Conservation (phyloP, 1,284 basidiomycete genomes). For the Athelia psychrophila region DNA sequence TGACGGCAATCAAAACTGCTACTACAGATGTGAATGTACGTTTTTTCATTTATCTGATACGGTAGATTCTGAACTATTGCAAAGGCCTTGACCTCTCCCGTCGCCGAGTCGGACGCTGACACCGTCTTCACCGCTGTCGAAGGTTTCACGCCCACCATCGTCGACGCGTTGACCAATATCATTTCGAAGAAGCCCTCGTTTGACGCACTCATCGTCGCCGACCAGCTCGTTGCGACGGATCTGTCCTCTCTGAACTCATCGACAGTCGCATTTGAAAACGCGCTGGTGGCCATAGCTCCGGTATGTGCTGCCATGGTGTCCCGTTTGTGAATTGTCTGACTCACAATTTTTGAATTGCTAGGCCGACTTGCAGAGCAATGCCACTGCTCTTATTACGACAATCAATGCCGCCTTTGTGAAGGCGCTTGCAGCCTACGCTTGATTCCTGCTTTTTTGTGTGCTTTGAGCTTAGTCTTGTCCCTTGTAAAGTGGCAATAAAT, state of each 20-base stretch:
- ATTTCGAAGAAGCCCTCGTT: constrained; percentile 5
- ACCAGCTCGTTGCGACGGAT: not conserved
- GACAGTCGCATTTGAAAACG: constrained; percentile 30
- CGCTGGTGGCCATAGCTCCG: too few relatives aligned
- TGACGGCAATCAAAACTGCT: constrained; percentile 8
- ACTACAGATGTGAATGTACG: constrained; percentile 13
- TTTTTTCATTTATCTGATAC: not conserved
- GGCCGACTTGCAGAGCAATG: too few relatives aligned
- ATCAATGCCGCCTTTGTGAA: too few relatives aligned
- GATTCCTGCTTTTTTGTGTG: too few relatives aligned
- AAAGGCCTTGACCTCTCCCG: not conserved
- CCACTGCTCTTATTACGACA: too few relatives aligned
- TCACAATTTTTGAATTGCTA: too few relatives aligned
- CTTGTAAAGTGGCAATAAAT: too few relatives aligned
- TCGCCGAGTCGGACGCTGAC: constrained; percentile 1
- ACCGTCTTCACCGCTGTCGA: constrained; percentile 2
- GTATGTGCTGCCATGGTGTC: too few relatives aligned
- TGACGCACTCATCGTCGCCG: constrained; percentile 3
- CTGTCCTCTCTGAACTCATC: constrained; percentile 7
- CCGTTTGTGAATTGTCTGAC: too few relatives aligned
- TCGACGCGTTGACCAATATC: constrained; percentile 2
- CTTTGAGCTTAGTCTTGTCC: too few relatives aligned
- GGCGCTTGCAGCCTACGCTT: too few relatives aligned
- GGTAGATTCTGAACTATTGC: too few relatives aligned
- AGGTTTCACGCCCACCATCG: constrained; percentile 4